Base-by-base conservation (phyloP, 805 yeast species). In the Scheffersomyces lignosus region DNA sequence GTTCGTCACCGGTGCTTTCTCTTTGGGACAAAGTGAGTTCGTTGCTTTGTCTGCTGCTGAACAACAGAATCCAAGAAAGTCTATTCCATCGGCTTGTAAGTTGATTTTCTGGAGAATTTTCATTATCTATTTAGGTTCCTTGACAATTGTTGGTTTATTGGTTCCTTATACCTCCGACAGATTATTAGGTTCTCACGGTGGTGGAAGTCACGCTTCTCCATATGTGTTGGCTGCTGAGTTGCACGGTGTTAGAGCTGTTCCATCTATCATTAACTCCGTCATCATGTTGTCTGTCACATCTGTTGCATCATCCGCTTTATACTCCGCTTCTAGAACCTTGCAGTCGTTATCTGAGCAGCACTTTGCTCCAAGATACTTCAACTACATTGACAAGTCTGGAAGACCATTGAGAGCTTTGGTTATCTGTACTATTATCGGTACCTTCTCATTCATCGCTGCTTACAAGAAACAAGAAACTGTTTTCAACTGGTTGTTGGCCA, bases 301-400 rank as follows among this genome's bases (percentile, higher is more conserved):
- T 24, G 71, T 68, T 36, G 73, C 69, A 5, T 62, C 66, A 18
- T 60, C 71, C 10, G 62, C 73, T 12, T 61, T 68, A 39, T 68
- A 68, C 49, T 66, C 73, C 4, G 58, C 66, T 28, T 65, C 71
- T 16, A 58, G 74, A 54, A 63, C 70, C 31, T 58, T 68, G 37
- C 70, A 65, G 40, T 66, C 73, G 10, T 58, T 68, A 42, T 49
- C 71, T 9, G 71, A 64, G 38, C 73, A 68, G 43, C 67, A 67
- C 8, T 59, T 65, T 49, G 73, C 73, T 4, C 73, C 73, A 13
- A 29, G 33, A 20, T 57, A 51, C 36, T 68, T 68, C 45, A 61
- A 64, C 45, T 68, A 58, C 41, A 64, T 68, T 33, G 74, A 68
- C 52, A 63, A 59, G 35, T 27, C 50, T 2, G 74, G 74, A 34